Conservation (phyloP, 331 rosid genomes). For the Malus hybrid region DNA sequence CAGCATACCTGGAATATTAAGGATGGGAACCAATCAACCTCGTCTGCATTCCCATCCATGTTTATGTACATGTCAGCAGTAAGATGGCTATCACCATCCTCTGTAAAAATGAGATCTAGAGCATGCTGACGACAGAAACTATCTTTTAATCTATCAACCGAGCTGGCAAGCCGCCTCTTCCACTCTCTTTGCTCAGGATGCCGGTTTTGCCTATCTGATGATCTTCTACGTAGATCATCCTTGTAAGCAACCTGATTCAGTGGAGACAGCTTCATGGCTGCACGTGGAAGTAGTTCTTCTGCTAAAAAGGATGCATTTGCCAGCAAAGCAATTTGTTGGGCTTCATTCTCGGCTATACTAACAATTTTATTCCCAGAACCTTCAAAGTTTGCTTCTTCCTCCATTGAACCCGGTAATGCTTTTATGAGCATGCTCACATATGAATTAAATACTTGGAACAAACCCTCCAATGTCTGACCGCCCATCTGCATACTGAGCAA, state of each 20-base stretch:
- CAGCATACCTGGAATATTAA: constrained; percentile 73
- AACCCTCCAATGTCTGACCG: constrained; percentile 89
- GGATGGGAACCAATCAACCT: constrained; percentile 85
- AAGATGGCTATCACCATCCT: constrained; percentile 95
- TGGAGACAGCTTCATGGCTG: constrained; percentile 91
- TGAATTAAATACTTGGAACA: constrained; percentile 83
- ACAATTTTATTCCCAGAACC: constrained; percentile 79
- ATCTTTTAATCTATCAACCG: constrained; percentile 86
- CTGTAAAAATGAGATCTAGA: constrained; percentile 84
- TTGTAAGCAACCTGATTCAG: constrained; percentile 43
- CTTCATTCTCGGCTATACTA: constrained; percentile 85
- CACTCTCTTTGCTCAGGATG: constrained; percentile 99
- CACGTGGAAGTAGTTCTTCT: constrained; percentile 94
- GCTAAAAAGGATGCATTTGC: constrained; percentile 95
- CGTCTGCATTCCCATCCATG: constrained; percentile 70
- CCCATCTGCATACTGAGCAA: constrained; percentile 99
- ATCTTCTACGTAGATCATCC: constrained; percentile 69
- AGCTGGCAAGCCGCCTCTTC: constrained; percentile 79
- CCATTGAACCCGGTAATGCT: constrained; percentile 92
- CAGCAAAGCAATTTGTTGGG: constrained; percentile 91
- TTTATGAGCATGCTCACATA: constrained; percentile 71
- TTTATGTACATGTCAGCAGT: constrained; percentile 90
- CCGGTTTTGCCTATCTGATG: constrained; percentile 84
- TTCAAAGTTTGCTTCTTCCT: constrained; percentile 83
- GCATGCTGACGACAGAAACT: constrained; percentile 95